Conservation (phyloP, 2,329 filamentous ascomycete species). For the Cercospora janseana region DNA sequence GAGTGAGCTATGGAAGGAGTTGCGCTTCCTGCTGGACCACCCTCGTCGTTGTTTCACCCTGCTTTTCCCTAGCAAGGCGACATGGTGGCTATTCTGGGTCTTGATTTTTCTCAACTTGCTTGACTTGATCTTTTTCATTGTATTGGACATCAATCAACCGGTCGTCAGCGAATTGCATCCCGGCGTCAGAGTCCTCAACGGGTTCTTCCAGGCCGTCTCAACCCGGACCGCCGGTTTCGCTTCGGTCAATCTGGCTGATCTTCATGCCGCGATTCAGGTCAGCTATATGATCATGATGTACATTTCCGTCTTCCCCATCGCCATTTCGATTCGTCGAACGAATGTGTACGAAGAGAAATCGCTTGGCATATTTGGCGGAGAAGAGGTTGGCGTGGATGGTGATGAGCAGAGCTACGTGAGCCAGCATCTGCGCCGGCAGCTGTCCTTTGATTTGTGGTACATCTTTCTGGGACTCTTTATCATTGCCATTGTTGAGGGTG, state of each 20-base stretch:
- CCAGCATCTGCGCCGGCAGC: slow-evolving; percentile 84
- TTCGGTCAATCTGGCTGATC: slow-evolving; percentile 69
- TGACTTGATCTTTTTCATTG: slow-evolving; percentile 86
- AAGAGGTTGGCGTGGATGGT: slow-evolving; percentile 53
- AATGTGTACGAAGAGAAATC: slow-evolving; percentile 96
- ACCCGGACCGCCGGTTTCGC: slow-evolving; percentile 90
- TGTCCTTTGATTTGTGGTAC: slow-evolving; percentile 98
- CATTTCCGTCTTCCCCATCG: slow-evolving; percentile 94
- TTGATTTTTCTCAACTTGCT: slow-evolving; percentile 77
- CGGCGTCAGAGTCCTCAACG: slow-evolving; percentile 76
- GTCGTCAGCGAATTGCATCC: slow-evolving; percentile 67
- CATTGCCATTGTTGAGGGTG: slow-evolving; percentile 82
- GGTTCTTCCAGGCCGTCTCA: slow-evolving; percentile 83
- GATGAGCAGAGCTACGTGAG: slow-evolving; percentile 79
- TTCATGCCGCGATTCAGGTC: slow-evolving; percentile 90
- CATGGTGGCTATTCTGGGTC: slow-evolving; percentile 93
- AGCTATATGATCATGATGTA: slow-evolving; percentile 99
- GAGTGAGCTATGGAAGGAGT: slow-evolving; percentile 80
- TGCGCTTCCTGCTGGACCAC: slow-evolving; percentile 88
- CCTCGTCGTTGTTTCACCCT: slow-evolving; percentile 94
- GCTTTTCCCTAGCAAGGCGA: slow-evolving; percentile 83
- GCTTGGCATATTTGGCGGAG: slow-evolving; percentile 66
- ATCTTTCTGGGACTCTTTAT: slow-evolving; percentile 92
- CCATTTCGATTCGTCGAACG: slow-evolving; percentile 87
- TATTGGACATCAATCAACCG: slow-evolving; percentile 77